A percentile compares a stretch with the other conserved stretches of the same genome.
Conservation (phyloP, 306 rosid species). For the Sechiopsis laciniata region DNA sequence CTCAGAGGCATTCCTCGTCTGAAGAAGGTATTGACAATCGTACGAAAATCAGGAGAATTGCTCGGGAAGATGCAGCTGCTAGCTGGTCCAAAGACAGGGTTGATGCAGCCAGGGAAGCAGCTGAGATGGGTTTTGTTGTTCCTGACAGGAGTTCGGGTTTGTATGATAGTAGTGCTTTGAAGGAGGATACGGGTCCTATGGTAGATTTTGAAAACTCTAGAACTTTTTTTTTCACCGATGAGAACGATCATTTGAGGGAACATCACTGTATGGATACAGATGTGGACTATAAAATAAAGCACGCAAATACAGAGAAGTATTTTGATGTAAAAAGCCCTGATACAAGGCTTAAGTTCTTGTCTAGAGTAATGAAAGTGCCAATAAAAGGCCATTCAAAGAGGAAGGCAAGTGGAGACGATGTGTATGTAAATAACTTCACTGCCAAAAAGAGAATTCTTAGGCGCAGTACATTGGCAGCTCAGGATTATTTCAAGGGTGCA, state of each 20-base stretch:
- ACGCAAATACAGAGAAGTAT: constrained; percentile 74
- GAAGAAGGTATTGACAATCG: constrained; percentile 76
- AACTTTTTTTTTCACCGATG: constrained; percentile 52
- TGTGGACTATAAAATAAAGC: constrained; percentile 66
- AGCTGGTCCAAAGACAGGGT: constrained; percentile 51
- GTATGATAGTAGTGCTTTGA: constrained; percentile 33
- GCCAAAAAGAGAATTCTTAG: constrained; percentile 62
- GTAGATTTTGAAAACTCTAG: constrained; percentile 28
- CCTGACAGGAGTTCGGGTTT: constrained; percentile 40
- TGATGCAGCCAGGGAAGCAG: constrained; percentile 65
- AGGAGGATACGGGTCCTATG: constrained; percentile 34
- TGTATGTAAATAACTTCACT: constrained; percentile 36
- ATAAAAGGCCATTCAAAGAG: constrained; percentile 45
- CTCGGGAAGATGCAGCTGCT: constrained; percentile 58
- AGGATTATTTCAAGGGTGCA: constrained; percentile 47
- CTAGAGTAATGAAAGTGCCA: constrained; percentile 47
- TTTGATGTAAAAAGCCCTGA: constrained; percentile 63
- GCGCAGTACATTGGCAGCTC: constrained; percentile 62
- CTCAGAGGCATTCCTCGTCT: constrained; percentile 39
- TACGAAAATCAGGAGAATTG: constrained; percentile 57
- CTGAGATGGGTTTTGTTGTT: constrained; percentile 62
- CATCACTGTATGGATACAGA: constrained; percentile 73
- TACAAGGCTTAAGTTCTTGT: constrained; percentile 56
- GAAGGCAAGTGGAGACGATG: constrained; percentile 54
- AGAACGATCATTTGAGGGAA: constrained; percentile 52